phyloP scores from a whole-genome alignment of 306 rosid species.

The Sophora flavescens region DNA sequence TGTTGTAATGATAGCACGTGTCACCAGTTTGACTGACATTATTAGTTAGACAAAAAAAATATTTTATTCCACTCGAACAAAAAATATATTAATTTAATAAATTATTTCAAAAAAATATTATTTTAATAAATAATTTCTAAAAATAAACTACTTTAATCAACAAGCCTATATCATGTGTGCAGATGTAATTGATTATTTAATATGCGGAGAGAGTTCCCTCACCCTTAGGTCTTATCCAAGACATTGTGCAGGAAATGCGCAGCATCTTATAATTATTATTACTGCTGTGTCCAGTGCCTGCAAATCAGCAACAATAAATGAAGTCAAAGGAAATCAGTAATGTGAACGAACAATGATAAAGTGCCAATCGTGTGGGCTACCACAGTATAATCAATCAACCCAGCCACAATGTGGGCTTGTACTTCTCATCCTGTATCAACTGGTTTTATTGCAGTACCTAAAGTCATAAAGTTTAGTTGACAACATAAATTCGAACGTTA shows the following conservation, averaged over 20 bases:
- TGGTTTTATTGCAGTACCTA: constrained; percentile 47
- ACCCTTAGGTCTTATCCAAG: not conserved
- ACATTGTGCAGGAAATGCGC: constrained; percentile 2
- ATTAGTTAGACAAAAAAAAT: too few relatives aligned
- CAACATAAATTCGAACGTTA: constrained; percentile 33
- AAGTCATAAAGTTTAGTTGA: constrained; percentile 10
- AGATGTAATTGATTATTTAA: not conserved
- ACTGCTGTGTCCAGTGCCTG: constrained; percentile 37
- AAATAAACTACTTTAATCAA: too few relatives aligned
- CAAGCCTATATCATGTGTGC: too few relatives aligned
- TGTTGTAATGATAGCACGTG: too few relatives aligned
- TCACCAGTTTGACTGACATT: too few relatives aligned
- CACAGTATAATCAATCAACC: constrained; percentile 44
- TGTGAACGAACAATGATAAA: constrained; percentile 39
- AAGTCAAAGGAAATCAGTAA: constrained; percentile 53
- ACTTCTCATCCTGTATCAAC: constrained; percentile 16
- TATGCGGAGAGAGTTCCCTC: not conserved
- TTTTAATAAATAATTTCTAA: too few relatives aligned
- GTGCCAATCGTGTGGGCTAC: constrained; percentile 43
- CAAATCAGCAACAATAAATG: constrained; percentile 51
- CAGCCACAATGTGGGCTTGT: constrained; percentile 43
- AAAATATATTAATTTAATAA: too few relatives aligned
- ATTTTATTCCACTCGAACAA: too few relatives aligned
- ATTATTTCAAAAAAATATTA: too few relatives aligned
- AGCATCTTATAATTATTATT: constrained; percentile 7